Evolutionary conservation across 208 protist species (phyloP).

Genomic region (Trypanosoma boissoni): DNA sequence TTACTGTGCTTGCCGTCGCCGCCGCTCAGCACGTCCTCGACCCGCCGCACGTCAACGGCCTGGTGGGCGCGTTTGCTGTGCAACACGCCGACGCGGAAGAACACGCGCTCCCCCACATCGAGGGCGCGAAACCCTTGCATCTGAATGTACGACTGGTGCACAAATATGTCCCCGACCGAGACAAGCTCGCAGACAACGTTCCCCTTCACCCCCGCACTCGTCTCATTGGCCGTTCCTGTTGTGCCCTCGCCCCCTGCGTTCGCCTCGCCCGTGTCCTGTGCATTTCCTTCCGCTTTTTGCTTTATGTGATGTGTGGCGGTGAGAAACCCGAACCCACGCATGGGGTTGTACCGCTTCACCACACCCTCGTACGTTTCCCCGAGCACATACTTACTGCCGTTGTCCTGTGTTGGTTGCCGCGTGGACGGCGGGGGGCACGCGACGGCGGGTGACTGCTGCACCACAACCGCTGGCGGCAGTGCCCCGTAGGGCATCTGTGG

Average conservation of each 20-base stretch:
- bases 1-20: not conserved
- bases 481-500: not conserved
- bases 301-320: slow-evolving; percentile 45
- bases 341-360: slow-evolving; percentile 71
- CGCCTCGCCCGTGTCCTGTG: not conserved
- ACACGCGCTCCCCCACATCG: slow-evolving; percentile 43
- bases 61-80: slow-evolving; percentile 41
- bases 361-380: slow-evolving; percentile 56
- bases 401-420: slow-evolving; percentile 18
- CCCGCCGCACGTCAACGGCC: slow-evolving; percentile 43
- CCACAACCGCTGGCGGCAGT: not conserved
- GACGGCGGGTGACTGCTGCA: not conserved
- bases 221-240: not conserved
- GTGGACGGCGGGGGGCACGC: not conserved
- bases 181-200: slow-evolving; percentile 28
- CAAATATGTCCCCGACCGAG: slow-evolving; percentile 53
- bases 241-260: not conserved
- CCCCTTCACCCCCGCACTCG: not conserved
- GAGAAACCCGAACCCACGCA: slow-evolving; percentile 67
- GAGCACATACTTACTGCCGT: slow-evolving; percentile 41
- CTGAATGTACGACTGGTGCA: slow-evolving; percentile 62
- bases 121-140: slow-evolving; percentile 60
- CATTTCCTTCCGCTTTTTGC: not conserved
- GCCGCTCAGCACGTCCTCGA: not conserved
- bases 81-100: slow-evolving; percentile 50